Evolutionary conservation across 2,329 filamentous ascomycete species (phyloP).

Genomic region (Fusarium multiceps): DNA sequence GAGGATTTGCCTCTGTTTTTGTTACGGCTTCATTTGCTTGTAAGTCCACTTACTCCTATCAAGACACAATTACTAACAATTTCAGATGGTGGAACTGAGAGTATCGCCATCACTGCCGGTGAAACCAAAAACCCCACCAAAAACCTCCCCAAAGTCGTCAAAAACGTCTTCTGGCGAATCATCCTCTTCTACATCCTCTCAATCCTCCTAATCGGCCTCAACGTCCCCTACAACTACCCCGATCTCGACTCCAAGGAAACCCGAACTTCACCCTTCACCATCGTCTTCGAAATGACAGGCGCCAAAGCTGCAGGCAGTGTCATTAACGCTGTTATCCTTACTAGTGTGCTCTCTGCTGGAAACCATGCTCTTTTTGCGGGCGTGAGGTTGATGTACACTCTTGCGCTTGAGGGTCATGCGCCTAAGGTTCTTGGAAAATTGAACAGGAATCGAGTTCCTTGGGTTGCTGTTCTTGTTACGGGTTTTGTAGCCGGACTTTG

Average conservation of each 20-base stretch:
- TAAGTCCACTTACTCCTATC: slow-evolving; percentile 45
- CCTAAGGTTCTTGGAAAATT: slow-evolving; percentile 62
- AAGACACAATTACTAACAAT: not conserved
- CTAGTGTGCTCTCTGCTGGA: slow-evolving; percentile 53
- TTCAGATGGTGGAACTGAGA: slow-evolving; percentile 65
- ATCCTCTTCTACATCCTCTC: slow-evolving; percentile 61
- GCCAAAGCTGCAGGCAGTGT: slow-evolving; percentile 62
- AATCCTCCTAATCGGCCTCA: slow-evolving; percentile 63
- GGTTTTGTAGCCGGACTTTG: slow-evolving; percentile 68
- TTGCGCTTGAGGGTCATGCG: slow-evolving; percentile 61
- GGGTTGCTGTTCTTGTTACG: slow-evolving; percentile 60
- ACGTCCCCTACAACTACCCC: slow-evolving; percentile 65
- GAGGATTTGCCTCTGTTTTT: slow-evolving; percentile 70
- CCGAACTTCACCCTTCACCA: slow-evolving; percentile 59
- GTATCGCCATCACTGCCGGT: slow-evolving; percentile 73
- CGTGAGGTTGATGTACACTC: slow-evolving; percentile 51
- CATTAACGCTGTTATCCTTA: slow-evolving; percentile 68
- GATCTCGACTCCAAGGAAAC: slow-evolving; percentile 49
- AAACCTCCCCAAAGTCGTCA: slow-evolving; percentile 71
- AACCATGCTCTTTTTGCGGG: slow-evolving; percentile 54
- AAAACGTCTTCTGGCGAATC: slow-evolving; percentile 74
- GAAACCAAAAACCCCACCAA: slow-evolving; percentile 72
- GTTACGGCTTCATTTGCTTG: slow-evolving; percentile 69
- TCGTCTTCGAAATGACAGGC: slow-evolving; percentile 70
- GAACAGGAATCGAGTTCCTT: slow-evolving; percentile 52